Conservation (phyloP, 2,329 filamentous ascomycete species). For the Sarocladiaceae sp. region DNA sequence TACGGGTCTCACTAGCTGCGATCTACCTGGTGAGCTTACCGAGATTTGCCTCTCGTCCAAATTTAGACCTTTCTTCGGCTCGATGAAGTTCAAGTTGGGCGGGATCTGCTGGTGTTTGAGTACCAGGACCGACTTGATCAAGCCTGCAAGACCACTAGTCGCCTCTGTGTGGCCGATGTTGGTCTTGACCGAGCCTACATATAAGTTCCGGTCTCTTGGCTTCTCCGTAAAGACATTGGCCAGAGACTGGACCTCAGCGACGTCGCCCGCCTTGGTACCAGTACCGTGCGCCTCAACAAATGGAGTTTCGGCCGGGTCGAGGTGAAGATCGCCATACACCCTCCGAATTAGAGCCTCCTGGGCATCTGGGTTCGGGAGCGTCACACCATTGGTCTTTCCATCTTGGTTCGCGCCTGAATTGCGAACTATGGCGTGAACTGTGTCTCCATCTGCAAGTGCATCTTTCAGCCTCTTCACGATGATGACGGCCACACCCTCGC, state of each 20-base stretch:
- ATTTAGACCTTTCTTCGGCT: no score
- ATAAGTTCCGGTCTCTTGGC: background rate
- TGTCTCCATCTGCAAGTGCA: slow-evolving; percentile 54
- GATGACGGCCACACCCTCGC: slow-evolving; percentile 57
- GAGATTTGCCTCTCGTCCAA: background rate
- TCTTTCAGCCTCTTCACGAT: slow-evolving; percentile 55
- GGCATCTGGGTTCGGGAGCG: slow-evolving; percentile 49
- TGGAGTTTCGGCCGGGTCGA: slow-evolving; percentile 29
- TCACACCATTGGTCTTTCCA: slow-evolving; percentile 48
- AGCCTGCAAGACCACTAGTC: slow-evolving; percentile 45
- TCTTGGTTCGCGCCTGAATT: slow-evolving; percentile 52
- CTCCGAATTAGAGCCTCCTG: slow-evolving; percentile 46
- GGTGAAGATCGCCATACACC: slow-evolving; percentile 40
- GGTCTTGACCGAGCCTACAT: slow-evolving; percentile 51
- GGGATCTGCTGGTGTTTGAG: slow-evolving; percentile 49
- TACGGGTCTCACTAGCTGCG: no score
- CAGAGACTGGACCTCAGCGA: slow-evolving; percentile 30
- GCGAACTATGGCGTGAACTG: slow-evolving; percentile 50
- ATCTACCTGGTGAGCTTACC: no score
- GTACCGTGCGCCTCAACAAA: slow-evolving; percentile 59
- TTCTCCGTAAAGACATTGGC: background rate
- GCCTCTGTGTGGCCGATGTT: slow-evolving; percentile 53
- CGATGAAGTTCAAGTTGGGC: slow-evolving; percentile 47
- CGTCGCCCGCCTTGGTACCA: slow-evolving; percentile 53
- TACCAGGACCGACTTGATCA: slow-evolving; percentile 48